Percentiles rank a stretch among this genome's conserved stretches.
Evolutionary conservation across 83 land plant species (phyloP).

Genomic region (Picea engelmannii): DNA sequence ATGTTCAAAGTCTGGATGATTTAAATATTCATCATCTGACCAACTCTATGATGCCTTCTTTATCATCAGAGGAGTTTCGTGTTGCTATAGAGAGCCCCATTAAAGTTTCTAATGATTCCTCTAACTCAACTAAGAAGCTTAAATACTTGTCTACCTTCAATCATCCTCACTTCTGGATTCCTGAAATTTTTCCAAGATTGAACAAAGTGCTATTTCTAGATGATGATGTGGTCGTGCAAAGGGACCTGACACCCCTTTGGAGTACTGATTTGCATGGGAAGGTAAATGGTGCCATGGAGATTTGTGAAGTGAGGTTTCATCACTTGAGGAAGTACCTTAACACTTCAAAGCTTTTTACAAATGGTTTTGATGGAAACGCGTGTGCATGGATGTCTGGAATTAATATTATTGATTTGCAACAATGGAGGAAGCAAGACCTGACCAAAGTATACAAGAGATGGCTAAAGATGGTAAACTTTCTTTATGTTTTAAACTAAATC

Average conservation of each 20-base stretch:
- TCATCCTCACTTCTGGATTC: constrained; percentile 37
- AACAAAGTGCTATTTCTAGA: constrained; percentile 60
- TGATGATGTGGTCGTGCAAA: constrained; percentile 51
- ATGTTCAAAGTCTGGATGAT: constrained; percentile 58
- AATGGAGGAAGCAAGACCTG: constrained; percentile 40
- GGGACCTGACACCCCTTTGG: too few relatives aligned
- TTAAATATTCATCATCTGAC: constrained; percentile 8
- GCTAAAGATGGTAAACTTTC: constrained; percentile 35
- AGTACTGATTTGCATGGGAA: too few relatives aligned
- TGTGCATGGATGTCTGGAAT: constrained; percentile 80
- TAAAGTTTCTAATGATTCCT: neutral
- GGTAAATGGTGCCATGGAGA: too few relatives aligned
- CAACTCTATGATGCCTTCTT: constrained; percentile 11
- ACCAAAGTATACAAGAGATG: constrained; percentile 21
- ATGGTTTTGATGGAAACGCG: constrained; percentile 18
- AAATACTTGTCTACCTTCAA: constrained; percentile 34
- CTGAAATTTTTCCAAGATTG: constrained; percentile 56
- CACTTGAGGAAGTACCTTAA: constrained; percentile 40
- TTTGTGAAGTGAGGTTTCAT: constrained; percentile 28
- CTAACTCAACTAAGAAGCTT: constrained; percentile 23
- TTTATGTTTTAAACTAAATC: constrained; percentile 3
- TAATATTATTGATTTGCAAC: constrained; percentile 64
- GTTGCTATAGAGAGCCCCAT: constrained; percentile 26
- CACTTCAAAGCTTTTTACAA: neutral
- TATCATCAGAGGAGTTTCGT: constrained; percentile 53